Evolutionary conservation across 148 eudicot genomes (phyloP).

Genomic region (Camellia granthamiana): DNA sequence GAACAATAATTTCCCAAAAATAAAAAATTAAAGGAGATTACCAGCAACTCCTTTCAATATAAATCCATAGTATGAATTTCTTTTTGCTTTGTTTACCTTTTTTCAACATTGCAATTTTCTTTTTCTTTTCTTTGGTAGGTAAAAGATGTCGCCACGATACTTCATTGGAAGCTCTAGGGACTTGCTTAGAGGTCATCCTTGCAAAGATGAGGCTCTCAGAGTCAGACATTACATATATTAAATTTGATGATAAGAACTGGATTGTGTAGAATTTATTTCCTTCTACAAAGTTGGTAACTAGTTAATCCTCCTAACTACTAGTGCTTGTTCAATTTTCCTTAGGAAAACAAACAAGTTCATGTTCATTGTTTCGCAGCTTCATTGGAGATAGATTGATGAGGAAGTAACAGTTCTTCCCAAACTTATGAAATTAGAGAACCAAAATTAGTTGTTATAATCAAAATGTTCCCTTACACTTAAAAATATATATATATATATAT

Average conservation of each 20-base stretch:
- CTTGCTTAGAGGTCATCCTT: constrained; percentile 27
- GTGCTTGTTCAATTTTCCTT: background rate
- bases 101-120: constrained; percentile 34
- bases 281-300: background rate
- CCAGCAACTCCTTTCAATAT: constrained; percentile 7
- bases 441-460: background rate
- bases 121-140: constrained; percentile 53
- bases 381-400: background rate
- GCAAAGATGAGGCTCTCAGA: constrained; percentile 21
- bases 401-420: background rate
- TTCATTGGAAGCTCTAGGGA: constrained; percentile 78
- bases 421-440: background rate
- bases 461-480: background rate
- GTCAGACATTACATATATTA: background rate
- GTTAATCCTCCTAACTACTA: too few species aligned
- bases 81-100: background rate
- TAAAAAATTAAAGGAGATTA: constrained; percentile 11
- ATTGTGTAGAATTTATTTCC: background rate
- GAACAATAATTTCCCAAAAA: constrained; percentile 20
- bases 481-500: too few species aligned
- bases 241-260: background rate
- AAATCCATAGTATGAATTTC: background rate
- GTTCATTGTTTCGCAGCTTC: too few species aligned
- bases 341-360: too few species aligned
- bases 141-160: constrained; percentile 83